Base-by-base conservation (phyloP, 192 early-diverging fungal genomes). In the Backusella australiensis region DNA sequence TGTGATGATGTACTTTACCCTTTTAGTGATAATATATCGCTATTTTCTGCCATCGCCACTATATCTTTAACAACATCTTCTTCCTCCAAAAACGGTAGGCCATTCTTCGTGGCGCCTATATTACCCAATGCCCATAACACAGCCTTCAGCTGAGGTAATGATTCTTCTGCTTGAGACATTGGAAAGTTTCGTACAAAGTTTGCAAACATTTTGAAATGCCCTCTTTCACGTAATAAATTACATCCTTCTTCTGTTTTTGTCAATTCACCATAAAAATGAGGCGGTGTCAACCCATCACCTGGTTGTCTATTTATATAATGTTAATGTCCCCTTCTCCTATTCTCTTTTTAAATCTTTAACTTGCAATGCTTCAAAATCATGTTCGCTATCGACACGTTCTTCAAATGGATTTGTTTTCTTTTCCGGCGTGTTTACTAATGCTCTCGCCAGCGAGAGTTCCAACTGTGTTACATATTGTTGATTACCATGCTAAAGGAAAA, bases 201-300 rank as follows among this genome's bases (percentile, higher is more conserved):
- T 15, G 89, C 86, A 80, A 95, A 93, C 7, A 83, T 65, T 9
- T 75, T 67, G 71, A 96, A 92, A 72, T 95, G 93, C 1, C 91
- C 92, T 29, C 85, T 87, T 69, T 86, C 83, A 23, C 86, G 71
- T 34, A 96, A 77, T 21, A 90, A 78, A 23, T 83, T 75, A 69
- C 91, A 91, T 15, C 95, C 94, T 85, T 94, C 89, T 19, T 83
- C 81, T 9, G 95, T 95, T 71, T 92, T 89, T 8, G 93, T 86
- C 36, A 96, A 78, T 74, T 94, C 89, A 8, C 93, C 93, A 75
- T 93, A 94, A 75, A 96, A 94, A 78, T 96, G 95, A 14, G 91
- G 85, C 5, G 89, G 90, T 3, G 86, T 80, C 44, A 73, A 73
- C 21, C 83, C 85, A 38, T 84, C 81, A 26, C 82, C 78, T 3